Conservation (phyloP, 371 early-diverging fungal species). For the Massospora cicadina region DNA sequence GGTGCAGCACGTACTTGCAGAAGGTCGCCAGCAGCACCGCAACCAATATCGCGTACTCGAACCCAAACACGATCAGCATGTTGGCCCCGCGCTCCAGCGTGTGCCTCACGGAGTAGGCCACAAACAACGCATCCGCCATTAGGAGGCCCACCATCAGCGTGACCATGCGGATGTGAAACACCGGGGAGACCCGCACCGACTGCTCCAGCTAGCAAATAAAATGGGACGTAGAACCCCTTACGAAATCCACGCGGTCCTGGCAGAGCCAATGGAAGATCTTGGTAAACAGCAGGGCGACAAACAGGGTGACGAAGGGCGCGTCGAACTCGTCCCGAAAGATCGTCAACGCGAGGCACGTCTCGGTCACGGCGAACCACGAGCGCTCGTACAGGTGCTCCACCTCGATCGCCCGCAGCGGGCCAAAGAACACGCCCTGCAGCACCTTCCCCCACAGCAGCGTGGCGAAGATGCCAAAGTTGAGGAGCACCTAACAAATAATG, state of each 20-base stretch:
- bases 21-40: slow-evolving; percentile 46
- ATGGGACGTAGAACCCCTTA: slow-evolving; percentile 22
- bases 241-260: slow-evolving; percentile 81
- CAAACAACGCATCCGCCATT: slow-evolving; percentile 42
- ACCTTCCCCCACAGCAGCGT: slow-evolving; percentile 57
- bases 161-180: slow-evolving; percentile 49
- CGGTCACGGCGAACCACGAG: slow-evolving; percentile 90
- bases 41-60: slow-evolving; percentile 82
- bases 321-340: slow-evolving; percentile 90
- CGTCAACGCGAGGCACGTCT: slow-evolving; percentile 88
- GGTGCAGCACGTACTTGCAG: slow-evolving; percentile 68
- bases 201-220: slow-evolving; percentile 56
- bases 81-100: slow-evolving; percentile 45
- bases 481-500: slow-evolving; percentile 32
- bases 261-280: slow-evolving; percentile 93
- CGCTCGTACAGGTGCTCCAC: slow-evolving; percentile 87
- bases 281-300: slow-evolving; percentile 63
- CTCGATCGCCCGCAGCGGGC: slow-evolving; percentile 73
- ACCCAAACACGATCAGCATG: slow-evolving; percentile 92
- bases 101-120: slow-evolving; percentile 40
- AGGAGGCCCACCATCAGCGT: slow-evolving; percentile 42
- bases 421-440: slow-evolving; percentile 71
- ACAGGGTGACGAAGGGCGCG: slow-evolving; percentile 57
- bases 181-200: slow-evolving; percentile 34
- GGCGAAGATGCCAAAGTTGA: slow-evolving; percentile 62